Evolutionary conservation across 2,329 filamentous ascomycete species (phyloP), one percentile per base, ranked within the genome.

Genomic region (Microthyrium microscopicum): DNA sequence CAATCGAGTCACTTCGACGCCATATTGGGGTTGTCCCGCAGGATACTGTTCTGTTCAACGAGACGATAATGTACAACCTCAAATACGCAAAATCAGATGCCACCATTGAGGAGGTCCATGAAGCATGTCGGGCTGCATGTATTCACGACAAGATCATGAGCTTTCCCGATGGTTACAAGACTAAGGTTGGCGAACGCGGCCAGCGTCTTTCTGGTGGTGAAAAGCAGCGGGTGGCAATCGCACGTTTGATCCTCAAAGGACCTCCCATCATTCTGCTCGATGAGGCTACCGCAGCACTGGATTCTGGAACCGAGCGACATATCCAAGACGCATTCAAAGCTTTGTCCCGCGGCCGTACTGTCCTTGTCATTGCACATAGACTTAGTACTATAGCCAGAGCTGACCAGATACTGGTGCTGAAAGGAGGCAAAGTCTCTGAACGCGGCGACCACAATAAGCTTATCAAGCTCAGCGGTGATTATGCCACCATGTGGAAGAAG

Each of bases 1-100:
- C 83, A 2, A 94, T 95, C 45, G 82, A 94, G 55, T 93, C 84
- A n/a, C 66, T 98, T 36, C 74, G 89, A 43, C 70, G 71, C 39
- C 78, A 85, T 51, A 94, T 98, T 47, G 89, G 89, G 17, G 87
- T 98, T 27, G 89, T 98, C 5, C 89, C 89, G 1, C 89, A 98
- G 54, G 89, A 98, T 47, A 94, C 87, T 4, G 80, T 92, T 5
- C 64, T 94, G 28, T 94, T 94, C 66, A 93, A 93, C 52, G 85
- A 93, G 53, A 78, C 79, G 1, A 61, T 94, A 41, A 89, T 93
- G 82, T 93, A 92, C 59, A 94, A 94, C 50, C 62, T 94, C 40
- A 78, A 75, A 51, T 93, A 94, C 50, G 84, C 85, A 39, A 87
- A 87, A 42, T 80, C 81, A 27, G 55, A 68, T 19, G 83, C 78